A percentile compares a stretch with the other conserved stretches of the same genome.
Conservation (phyloP, 164 flowering plant genomes). For the Malania oleifera region DNA sequence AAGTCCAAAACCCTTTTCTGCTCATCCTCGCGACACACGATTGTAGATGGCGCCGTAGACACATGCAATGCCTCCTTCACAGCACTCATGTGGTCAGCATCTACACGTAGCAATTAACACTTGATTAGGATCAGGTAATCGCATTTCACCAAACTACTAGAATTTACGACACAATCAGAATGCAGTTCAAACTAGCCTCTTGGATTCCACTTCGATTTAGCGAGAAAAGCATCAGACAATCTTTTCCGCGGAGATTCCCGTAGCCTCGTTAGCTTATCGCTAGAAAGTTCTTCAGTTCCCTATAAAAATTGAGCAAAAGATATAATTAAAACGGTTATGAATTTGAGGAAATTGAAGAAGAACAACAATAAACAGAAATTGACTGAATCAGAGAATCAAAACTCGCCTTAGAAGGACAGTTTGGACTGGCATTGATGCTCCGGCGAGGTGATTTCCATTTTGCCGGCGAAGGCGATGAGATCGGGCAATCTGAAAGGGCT, state of each 20-base stretch:
- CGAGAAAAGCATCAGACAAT: constrained; percentile 24
- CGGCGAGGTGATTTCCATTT: constrained; percentile 66
- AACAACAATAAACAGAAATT: background rate
- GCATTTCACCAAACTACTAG: background rate
- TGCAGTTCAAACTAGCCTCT: constrained; percentile 32
- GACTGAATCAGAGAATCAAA: background rate
- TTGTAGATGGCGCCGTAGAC: constrained; percentile 46
- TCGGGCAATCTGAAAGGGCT: constrained; percentile 12
- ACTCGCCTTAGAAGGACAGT: constrained; percentile 32
- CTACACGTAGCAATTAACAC: constrained; percentile 22
- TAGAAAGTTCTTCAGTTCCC: constrained; percentile 26
- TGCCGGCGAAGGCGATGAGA: constrained; percentile 13
- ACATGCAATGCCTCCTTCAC: constrained; percentile 87
- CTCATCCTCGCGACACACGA: constrained; percentile 59
- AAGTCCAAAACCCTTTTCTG: constrained; percentile 61
- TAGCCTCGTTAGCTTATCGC: constrained; percentile 11
- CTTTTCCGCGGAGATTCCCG: constrained; percentile 32
- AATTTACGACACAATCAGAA: background rate
- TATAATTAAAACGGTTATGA: background rate
- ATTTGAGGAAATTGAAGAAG: background rate
- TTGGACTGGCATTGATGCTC: constrained; percentile 35
- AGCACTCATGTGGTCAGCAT: constrained; percentile 46
- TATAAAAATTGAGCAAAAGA: constrained; percentile 6
- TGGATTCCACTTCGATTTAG: constrained; percentile 58
- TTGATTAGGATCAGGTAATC: background rate